Evolutionary conservation across 768 basidiomycete species (phyloP), one percentile per base, ranked within the genome.

Genomic region (Rhizopogon vesiculosus): DNA sequence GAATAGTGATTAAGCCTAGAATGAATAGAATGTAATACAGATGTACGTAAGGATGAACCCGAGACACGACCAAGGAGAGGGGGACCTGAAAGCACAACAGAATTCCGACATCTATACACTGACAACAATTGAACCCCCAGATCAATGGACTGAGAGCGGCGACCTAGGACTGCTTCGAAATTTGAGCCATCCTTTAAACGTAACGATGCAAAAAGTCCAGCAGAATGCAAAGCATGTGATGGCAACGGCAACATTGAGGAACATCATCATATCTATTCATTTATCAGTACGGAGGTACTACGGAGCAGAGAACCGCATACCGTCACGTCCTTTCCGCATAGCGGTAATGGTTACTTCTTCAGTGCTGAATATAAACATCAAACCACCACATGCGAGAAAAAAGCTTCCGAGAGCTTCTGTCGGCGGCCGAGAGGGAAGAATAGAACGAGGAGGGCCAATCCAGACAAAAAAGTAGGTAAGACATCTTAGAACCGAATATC

Each of bases 401-500:
- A 98, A 91, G 56, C 90, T 82, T 15, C 87, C 91, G 41, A 98
- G 72, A 5, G 88, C 88, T 74, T 98, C 96, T 0, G 95, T 95
- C 0, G 95, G 96, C 5, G 96, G 96, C 8, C 94, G 84, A 13
- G 90, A 91, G 2, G 96, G 96, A 13, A 92, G 80, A n/a, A 87
- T 77, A 2, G 91, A 93, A 12, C 79, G 78, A 7, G 92, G 89
- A 12, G 94, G 94, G 29, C 79, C 77, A 44, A 95, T 77, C 90
- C 90, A 98, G 41, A 96, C 78, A 82, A 98, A 93, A 74, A 94
- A 91, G 68, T 98, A 98, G 1, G 95, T 98, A 40, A 94, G 63
- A 66, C 87, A 91, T 51, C 96, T 82, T 57, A 95, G 73, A 7
- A 90, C 76, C 5, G 90, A 81, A 67, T 89, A 93, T 4, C 75